Conservation (phyloP, 2,329 filamentous ascomycete genomes). For the Colletotrichum lentis region DNA sequence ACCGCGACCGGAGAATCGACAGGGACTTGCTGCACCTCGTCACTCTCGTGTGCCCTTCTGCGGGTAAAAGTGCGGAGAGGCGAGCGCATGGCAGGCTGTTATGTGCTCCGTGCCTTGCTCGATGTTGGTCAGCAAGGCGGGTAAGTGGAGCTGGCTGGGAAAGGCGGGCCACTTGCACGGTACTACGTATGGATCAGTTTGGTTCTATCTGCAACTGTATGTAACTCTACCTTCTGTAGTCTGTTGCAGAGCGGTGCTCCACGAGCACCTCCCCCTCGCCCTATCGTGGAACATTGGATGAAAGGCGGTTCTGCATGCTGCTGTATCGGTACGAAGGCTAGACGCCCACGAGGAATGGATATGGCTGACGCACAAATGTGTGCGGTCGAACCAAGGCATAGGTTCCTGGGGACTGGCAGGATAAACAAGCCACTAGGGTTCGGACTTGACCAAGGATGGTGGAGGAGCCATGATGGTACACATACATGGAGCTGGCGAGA, state of each 20-base stretch:
- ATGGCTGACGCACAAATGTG: constrained; percentile 6
- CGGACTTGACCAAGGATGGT: background rate
- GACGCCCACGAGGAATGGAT: constrained; percentile 25
- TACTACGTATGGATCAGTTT: constrained; percentile 1
- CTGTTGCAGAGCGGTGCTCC: background rate
- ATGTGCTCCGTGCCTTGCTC: constrained; percentile 33
- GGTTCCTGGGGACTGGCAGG: background rate
- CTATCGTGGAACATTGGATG: constrained; percentile 19
- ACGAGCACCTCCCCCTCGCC: background rate
- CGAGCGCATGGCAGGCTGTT: constrained; percentile 26
- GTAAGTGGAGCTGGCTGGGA: constrained; percentile 2
- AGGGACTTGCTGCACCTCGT: constrained; percentile 1
- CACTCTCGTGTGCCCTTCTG: background rate
- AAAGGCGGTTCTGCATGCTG: constrained; percentile 16
- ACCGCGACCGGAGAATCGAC: constrained; percentile 9
- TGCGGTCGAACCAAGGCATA: background rate
- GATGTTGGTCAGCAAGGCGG: constrained; percentile 31
- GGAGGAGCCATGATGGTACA: constrained; percentile 1
- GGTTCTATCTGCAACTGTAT: constrained; percentile 3
- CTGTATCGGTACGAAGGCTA: background rate
- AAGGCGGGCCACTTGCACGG: constrained; percentile 12
- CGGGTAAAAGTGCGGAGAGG: constrained; percentile 15
- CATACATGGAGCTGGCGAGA: constrained; percentile 5
- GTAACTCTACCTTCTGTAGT: too few species aligned
- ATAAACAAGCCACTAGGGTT: background rate